Conservation (phyloP, 352 stramenopile species). For the Pythium aquatile region DNA sequence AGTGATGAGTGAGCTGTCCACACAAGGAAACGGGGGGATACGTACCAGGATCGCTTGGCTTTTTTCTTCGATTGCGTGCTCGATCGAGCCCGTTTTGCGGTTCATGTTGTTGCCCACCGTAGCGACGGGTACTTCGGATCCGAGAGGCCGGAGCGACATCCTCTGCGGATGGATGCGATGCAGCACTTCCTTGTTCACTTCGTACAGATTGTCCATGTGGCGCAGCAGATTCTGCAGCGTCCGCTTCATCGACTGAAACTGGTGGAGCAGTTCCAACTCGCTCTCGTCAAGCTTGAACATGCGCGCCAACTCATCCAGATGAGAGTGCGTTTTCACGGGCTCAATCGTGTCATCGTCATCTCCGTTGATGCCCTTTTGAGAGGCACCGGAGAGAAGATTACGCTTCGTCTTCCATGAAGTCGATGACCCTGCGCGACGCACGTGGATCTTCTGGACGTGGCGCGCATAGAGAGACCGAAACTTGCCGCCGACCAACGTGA, state of each 20-base stretch:
- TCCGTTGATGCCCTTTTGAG: neutral
- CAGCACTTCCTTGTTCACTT: constrained; percentile 30
- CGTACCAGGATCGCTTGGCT: constrained; percentile 47
- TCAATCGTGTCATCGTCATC: constrained; percentile 5
- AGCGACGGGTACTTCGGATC: constrained; percentile 9
- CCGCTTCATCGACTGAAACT: constrained; percentile 49
- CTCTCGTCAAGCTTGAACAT: constrained; percentile 45
- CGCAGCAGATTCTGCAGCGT: constrained; percentile 55
- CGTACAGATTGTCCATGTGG: constrained; percentile 42
- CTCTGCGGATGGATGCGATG: constrained; percentile 23
- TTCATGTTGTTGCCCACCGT: constrained; percentile 12
- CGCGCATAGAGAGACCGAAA: constrained; percentile 74
- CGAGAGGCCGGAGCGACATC: neutral
- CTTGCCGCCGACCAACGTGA: constrained; percentile 68
- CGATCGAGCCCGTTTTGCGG: constrained; percentile 35
- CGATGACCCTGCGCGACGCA: constrained; percentile 61
- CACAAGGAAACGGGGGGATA: neutral
- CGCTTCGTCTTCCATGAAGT: constrained; percentile 49
- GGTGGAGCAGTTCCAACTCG: constrained; percentile 39
- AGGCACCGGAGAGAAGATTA: constrained; percentile 18
- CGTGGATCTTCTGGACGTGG: constrained; percentile 58
- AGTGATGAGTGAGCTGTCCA: neutral
- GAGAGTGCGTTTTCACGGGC: neutral
- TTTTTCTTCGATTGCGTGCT: constrained; percentile 54
- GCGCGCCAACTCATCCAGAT: constrained; percentile 3